These are phyloP conservation scores for Bretziella fagacearum DNA, from an alignment of 2,329 filamentous ascomycete species.

Conservation along the genomic window DNA sequence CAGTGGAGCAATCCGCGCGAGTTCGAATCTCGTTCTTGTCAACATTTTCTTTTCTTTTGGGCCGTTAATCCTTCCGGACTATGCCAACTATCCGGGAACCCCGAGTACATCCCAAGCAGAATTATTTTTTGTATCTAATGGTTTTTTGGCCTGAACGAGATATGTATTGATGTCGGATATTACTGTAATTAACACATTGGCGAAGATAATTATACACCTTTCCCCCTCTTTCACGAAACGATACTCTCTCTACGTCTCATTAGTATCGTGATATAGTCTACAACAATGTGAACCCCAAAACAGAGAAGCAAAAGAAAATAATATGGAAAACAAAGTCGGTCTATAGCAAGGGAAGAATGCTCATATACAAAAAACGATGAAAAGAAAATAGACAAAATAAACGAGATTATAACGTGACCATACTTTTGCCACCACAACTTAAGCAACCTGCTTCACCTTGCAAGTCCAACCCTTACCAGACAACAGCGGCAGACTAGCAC, in stretches of 20 bases:
- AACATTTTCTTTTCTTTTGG: conserved; percentile 17
- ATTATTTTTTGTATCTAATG: too few relatives aligned
- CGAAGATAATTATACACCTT: too few relatives aligned
- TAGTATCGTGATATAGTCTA: conserved; percentile 2
- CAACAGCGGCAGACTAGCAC: conserved; percentile 77
- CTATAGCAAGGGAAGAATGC: neutral
- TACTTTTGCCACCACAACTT: neutral
- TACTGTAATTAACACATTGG: too few relatives aligned
- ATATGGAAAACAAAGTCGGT: neutral
- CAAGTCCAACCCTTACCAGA: conserved; percentile 79
- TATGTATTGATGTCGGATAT: too few relatives aligned
- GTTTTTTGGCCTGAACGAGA: too few relatives aligned
- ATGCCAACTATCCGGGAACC: too few relatives aligned
- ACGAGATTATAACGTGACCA: neutral
- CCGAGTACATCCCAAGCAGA: too few relatives aligned
- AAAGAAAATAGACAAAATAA: conserved; percentile 2
- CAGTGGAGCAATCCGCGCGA: conserved; percentile 14
- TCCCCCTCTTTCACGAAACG: too few relatives aligned
- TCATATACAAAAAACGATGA: neutral
- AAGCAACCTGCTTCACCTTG: conserved; percentile 57
- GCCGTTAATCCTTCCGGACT: too few relatives aligned
- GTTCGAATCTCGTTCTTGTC: conserved; percentile 20
- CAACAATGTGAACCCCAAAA: neutral
- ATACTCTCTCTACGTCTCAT: too few relatives aligned
- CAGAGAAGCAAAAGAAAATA: neutral